Percentiles rank a stretch among this genome's conserved stretches.
phyloP scores from a whole-genome alignment of 768 basidiomycete genomes.

The Tubosaeta sp. region DNA sequence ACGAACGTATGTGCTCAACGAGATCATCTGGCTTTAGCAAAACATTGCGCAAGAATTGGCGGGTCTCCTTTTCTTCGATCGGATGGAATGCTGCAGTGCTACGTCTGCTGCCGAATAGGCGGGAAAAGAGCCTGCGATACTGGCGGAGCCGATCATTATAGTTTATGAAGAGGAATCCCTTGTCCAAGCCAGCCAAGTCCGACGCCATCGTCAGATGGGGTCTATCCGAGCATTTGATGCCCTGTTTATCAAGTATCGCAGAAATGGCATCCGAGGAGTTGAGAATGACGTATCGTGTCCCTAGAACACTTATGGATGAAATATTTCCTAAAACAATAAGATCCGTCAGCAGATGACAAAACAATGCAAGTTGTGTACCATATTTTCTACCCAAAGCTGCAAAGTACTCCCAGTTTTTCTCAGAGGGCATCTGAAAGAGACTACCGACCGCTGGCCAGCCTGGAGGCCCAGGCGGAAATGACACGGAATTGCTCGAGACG shows the following conservation, averaged over 20 bases:
- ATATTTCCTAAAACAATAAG: slow-evolving; percentile 22
- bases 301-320: slow-evolving; percentile 30
- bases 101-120: slow-evolving; percentile 8
- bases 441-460: slow-evolving; percentile 46
- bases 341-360: too few relatives aligned
- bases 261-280: slow-evolving; percentile 42
- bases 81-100: slow-evolving; percentile 6
- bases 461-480: neutral
- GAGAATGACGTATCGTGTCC: slow-evolving; percentile 47
- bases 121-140: slow-evolving; percentile 12
- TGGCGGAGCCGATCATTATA: slow-evolving; percentile 8
- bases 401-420: slow-evolving; percentile 49
- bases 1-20: slow-evolving; percentile 19
- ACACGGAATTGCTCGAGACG: neutral
- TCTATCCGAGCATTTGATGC: slow-evolving; percentile 45
- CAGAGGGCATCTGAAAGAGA: slow-evolving; percentile 47
- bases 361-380: slow-evolving; percentile 32
- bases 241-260: slow-evolving; percentile 50
- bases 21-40: slow-evolving; percentile 11
- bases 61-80: slow-evolving; percentile 17
- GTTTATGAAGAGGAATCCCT: slow-evolving; percentile 5
- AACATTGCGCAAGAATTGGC: slow-evolving; percentile 15
- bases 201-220: slow-evolving; percentile 13
- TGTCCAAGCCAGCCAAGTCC: slow-evolving; percentile 17
- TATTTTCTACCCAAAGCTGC: slow-evolving; percentile 51